Percentiles rank a stretch among this genome's conserved stretches.
These are phyloP conservation scores for Tulasnella sp. DNA, from an alignment of 768 basidiomycete genomes.

Conservation along the genomic window DNA sequence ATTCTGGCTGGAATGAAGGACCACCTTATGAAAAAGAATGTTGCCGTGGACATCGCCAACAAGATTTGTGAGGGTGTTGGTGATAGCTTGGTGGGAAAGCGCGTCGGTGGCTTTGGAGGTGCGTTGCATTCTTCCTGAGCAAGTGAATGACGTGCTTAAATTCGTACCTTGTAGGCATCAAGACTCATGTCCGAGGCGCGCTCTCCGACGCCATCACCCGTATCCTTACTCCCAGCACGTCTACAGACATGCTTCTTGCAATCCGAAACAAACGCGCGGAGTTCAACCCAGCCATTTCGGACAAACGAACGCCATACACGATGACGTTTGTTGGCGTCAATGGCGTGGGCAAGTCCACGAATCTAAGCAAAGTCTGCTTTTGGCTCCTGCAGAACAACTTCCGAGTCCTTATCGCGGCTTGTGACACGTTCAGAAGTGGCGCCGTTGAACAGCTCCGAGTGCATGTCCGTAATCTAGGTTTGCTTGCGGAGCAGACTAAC, in stretches of 20 bases:
- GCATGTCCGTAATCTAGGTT: conserved; percentile 89
- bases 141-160: not conserved
- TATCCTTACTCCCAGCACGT: conserved; percentile 93
- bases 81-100: conserved; percentile 82
- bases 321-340: conserved; percentile 98
- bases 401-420: conserved; percentile 92
- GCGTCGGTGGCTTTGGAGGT: conserved; percentile 88
- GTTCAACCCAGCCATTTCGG: conserved; percentile 57
- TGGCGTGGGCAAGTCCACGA: conserved; percentile 98
- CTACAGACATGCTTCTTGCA: conserved; percentile 91
- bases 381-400: conserved; percentile 97
- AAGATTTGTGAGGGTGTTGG: conserved; percentile 95
- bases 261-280: conserved; percentile 84
- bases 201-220: conserved; percentile 84
- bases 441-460: conserved; percentile 97
- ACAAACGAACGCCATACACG: conserved; percentile 70
- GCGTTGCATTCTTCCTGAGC: conserved; percentile 35
- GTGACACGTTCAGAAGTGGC: conserved; percentile 96
- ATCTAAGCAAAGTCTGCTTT: conserved; percentile 96
- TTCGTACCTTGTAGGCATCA: conserved; percentile 57
- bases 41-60: conserved; percentile 91
- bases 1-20: conserved; percentile 93
- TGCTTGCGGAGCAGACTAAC: conserved; percentile 58
- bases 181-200: conserved; percentile 74
- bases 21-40: conserved; percentile 98